Base-by-base conservation (phyloP, 2,329 filamentous ascomycete species). In the Neopestalotiopsis sp. region DNA sequence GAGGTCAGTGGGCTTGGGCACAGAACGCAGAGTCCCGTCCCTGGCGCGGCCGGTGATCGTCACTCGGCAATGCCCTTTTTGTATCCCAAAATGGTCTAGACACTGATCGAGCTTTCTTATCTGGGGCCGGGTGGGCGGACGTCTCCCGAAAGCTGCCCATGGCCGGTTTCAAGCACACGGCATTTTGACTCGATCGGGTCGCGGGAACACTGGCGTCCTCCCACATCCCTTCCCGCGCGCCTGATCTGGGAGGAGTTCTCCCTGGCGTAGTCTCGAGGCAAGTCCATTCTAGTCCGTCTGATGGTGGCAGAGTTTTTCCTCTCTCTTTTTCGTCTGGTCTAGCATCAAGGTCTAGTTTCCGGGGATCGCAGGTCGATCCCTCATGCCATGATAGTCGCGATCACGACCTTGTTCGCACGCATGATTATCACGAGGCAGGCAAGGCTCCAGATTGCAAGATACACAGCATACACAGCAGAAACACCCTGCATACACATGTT, bases 91-190 rank as follows among this genome's bases (percentile, higher is more conserved):
- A 66, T 20, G 63, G 63, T 66, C 63, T 66, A 66, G 63, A 56
- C 63, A 24, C n/a, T 58, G n/a, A 45, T 20, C 57, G 28, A 62
- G 28, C 59, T 62, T n/a, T 40, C 28, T 32, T 58, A 58, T 67
- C 56, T 67, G 52, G 65, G 56, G 52, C 56, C 65, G 42, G 45
- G 65, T 67, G 65, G 65, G 65, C 45, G 52, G 42, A 66, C 62
- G n/a, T 28, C 42, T 56, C 45, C 49, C 63, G 45, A 56, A 30
- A 34, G 32, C n/a, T 49, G 42, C 20, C 17, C 24, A 28, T n/a
- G 40, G 40, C 45, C 24, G 52, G 65, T 67, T 67, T 67, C 65
- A 67, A 67, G n/a, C 17, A 28, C 56, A 20, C 52, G 65, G 65
- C 65, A 45, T 17, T 60, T 60, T 60, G 14, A 67, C 56, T 61